Evolutionary conservation across 305 asterid species (phyloP).

Genomic region (Caryopteris hybrid): DNA sequence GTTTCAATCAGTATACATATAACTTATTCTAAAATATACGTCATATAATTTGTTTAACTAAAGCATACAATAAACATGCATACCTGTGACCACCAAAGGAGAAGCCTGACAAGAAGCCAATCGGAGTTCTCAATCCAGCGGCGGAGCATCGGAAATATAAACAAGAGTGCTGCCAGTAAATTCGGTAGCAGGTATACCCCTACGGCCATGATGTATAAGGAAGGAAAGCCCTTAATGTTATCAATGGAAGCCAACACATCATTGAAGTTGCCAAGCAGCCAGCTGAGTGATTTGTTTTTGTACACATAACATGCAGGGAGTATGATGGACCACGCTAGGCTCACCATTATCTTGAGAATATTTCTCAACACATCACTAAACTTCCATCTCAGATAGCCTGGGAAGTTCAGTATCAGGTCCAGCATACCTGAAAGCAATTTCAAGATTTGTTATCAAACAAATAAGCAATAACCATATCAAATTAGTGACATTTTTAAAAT

Average conservation of each 20-base stretch:
- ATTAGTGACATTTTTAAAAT: not conserved
- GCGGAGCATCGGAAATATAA: conserved; percentile 82
- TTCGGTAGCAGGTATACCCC: conserved; percentile 70
- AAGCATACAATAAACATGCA: not conserved
- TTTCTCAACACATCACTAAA: conserved; percentile 63
- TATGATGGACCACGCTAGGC: conserved; percentile 67
- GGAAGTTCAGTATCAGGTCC: conserved; percentile 75
- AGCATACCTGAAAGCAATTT: conserved; percentile 48
- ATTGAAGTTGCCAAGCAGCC: conserved; percentile 33
- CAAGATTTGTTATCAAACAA: conserved; percentile 15
- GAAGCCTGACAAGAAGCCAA: conserved; percentile 68
- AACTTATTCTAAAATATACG: no score
- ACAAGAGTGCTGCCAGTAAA: conserved; percentile 53
- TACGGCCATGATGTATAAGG: conserved; percentile 62
- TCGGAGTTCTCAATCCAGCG: conserved; percentile 89
- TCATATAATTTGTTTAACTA: no score
- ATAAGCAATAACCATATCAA: not conserved
- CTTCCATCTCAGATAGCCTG: conserved; percentile 82
- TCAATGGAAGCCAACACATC: conserved; percentile 51
- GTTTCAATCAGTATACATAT: no score
- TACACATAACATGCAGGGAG: conserved; percentile 66
- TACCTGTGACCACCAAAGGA: conserved; percentile 96
- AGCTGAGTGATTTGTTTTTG: conserved; percentile 35
- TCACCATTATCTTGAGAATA: conserved; percentile 67
- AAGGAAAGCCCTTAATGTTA: conserved; percentile 58